These are phyloP conservation scores for Microcos paniculata DNA, from an alignment of 345 rosid genomes.

Conservation along the genomic window DNA sequence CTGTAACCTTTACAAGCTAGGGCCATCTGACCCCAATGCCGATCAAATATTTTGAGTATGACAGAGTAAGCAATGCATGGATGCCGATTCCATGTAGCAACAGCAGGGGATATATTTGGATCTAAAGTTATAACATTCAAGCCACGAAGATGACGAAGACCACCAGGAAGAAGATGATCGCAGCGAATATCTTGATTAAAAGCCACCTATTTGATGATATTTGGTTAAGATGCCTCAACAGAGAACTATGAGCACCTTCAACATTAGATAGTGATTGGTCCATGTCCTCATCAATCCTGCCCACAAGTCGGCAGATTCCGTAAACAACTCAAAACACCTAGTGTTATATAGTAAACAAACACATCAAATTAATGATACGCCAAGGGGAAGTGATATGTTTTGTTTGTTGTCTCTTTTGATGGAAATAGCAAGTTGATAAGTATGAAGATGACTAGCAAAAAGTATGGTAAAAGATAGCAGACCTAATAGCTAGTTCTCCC, in stretches of 20 bases:
- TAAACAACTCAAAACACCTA: background rate
- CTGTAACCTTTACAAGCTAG: conserved; percentile 4
- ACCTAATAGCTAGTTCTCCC: conserved; percentile 92
- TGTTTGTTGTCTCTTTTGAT: background rate
- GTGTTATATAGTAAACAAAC: background rate
- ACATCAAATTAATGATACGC: background rate
- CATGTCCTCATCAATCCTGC: conserved; percentile 94
- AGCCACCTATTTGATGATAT: conserved; percentile 97
- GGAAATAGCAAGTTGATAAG: background rate
- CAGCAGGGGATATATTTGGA: background rate
- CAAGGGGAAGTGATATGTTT: background rate
- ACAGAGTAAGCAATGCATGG: background rate
- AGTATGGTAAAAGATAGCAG: background rate
- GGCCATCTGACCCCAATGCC: too few relatives aligned
- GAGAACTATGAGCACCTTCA: conserved; percentile 75
- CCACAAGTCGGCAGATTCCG: conserved; percentile 21
- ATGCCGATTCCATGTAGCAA: background rate
- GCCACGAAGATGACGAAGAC: conserved; percentile 73
- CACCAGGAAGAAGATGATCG: conserved; percentile 62
- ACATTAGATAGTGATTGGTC: conserved; percentile 85
- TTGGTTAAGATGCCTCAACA: conserved; percentile 69
- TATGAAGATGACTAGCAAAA: background rate
- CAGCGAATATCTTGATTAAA: conserved; percentile 80
- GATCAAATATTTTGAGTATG: too few relatives aligned
- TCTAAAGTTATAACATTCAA: conserved; percentile 25